Base-by-base conservation (phyloP, 1,284 basidiomycete species). In the Schizopora paradoxa region DNA sequence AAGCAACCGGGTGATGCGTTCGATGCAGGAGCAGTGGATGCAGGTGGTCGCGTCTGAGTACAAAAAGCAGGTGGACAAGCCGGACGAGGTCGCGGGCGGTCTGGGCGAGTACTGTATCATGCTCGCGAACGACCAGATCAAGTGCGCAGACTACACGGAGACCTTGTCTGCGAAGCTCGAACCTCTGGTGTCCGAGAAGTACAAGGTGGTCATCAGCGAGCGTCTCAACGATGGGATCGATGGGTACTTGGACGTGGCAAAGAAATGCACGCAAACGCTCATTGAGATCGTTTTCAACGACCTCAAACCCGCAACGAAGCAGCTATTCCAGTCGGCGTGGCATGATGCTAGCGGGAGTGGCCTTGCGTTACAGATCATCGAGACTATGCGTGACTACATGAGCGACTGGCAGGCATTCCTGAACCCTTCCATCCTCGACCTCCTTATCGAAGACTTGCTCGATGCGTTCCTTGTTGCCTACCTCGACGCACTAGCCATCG, bases 81-180 rank as follows among this genome's bases (percentile, higher is more conserved):
- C 92, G 1, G 92, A 97, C 34, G 92, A 96, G 56, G 77, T 87
- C 2, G 77, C 86, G 1, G 84, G 83, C 11, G 95, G 96, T 1
- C 69, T 99, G 44, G 91, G 92, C 49, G 95, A 98, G 68, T 99
- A 99, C 66, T 83, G 88, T 60, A 94, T 99, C 58, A 94, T 94
- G 14, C 79, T 99, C n/a, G 94, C 94, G 41, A 99, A 99, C 68
- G 95, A 99, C 67, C 93, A 97, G 66, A 84, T 99, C 67, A 95
- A 94, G 65, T 89, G 85, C 3, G 96, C 96, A 7, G 94, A 99
- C 63, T 94, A 88, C 59, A 82, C 87, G 7, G 95, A 99, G 67
- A 78, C 83, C 1, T 74, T 99, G 4, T 82, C 89, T 26, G 79
- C 75, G 6, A 83, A 94, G 35, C 71, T 99, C 25, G 95, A 98